A percentile compares a stretch with the other conserved stretches of the same genome.
Evolutionary conservation across 2,329 filamentous ascomycete genomes (phyloP).

Genomic region (Colletotrichum chlorophyti): DNA sequence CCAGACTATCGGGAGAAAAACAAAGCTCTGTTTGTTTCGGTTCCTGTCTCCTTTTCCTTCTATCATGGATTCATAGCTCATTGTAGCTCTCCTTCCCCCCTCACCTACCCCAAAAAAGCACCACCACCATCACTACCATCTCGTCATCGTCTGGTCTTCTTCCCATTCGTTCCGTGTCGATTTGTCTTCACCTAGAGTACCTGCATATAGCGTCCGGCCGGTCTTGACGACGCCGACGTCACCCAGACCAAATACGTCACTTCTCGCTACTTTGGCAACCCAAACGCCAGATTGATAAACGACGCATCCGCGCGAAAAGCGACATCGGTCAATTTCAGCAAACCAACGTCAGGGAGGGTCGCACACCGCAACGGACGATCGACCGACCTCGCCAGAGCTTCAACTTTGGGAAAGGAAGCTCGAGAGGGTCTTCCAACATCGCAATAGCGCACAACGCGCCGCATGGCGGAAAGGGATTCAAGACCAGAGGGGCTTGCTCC

Average conservation of each 20-base stretch:
- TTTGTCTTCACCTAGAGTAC: background rate
- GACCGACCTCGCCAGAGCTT: background rate
- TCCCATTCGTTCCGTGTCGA: background rate
- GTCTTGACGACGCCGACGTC: conserved; percentile 20
- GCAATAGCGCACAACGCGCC: background rate
- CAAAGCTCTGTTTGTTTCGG: background rate
- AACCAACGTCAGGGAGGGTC: background rate
- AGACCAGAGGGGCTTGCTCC: conserved; percentile 25
- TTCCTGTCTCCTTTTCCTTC: background rate
- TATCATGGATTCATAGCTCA: background rate
- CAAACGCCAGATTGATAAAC: too few species aligned
- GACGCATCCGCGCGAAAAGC: conserved; percentile 22
- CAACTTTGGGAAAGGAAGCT: background rate
- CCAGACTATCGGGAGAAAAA: too few species aligned
- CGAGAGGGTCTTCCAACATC: background rate
- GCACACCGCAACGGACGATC: background rate
- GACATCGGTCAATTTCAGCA: background rate
- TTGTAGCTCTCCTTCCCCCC: background rate
- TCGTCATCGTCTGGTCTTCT: background rate
- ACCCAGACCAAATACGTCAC: conserved; percentile 24
- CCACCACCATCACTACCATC: background rate
- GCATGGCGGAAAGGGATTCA: conserved; percentile 24
- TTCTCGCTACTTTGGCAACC: too few species aligned
- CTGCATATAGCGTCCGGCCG: conserved; percentile 8
- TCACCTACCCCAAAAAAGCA: too few species aligned